Evolutionary conservation across 192 early-diverging fungal genomes (phyloP), one percentile per base, ranked within the genome.

Genomic region (Phycomyces blakesleeanus): DNA sequence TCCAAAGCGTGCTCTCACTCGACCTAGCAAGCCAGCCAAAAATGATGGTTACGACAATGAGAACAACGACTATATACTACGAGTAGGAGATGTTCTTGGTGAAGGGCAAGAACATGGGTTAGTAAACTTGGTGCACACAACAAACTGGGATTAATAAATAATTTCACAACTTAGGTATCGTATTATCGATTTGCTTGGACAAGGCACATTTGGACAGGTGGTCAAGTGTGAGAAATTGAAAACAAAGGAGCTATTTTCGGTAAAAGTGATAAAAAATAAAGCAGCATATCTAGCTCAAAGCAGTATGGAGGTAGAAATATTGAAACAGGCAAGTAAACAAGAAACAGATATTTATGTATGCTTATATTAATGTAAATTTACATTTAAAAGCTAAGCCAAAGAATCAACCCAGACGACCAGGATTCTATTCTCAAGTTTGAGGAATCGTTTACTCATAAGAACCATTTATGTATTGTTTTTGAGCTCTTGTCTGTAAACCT

Each of bases 161-260:
- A 25, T 57, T 1, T 18, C 49, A 50, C 11, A 22, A 51, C n/a
- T 12, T 51, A 92, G 88, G 55, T 98, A 93, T 79, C 73, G 88
- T 42, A 94, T 99, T 61, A 60, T 95, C 51, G 95, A 97, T 74
- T 82, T 94, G 38, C 81, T 99, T n/a, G 97, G 97, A 8, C 88
- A 91, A 78, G 97, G 97, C 41, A 98, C 97, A 1, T 99, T 98
- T 86, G 97, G 97, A 2, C 97, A 99, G 74, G 97, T 99, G 1
- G 95, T 92, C 37, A 96, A 94, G 70, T 97, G 95, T 71, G 84
- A 88, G 58, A 92, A 95, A 62, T 73, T 94, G 40, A 89, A 88
- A 64, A 96, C 95, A 12, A 86, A 88, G 72, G 91, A 92, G 55
- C 70, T 90, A 18, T 87, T 93, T 42, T 94, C 94, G 16, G 85